Percentiles rank a stretch among this genome's conserved stretches.
These are phyloP conservation scores for Komagataella kurtzmanii DNA, from an alignment of 805 yeast species.

Conservation along the genomic window DNA sequence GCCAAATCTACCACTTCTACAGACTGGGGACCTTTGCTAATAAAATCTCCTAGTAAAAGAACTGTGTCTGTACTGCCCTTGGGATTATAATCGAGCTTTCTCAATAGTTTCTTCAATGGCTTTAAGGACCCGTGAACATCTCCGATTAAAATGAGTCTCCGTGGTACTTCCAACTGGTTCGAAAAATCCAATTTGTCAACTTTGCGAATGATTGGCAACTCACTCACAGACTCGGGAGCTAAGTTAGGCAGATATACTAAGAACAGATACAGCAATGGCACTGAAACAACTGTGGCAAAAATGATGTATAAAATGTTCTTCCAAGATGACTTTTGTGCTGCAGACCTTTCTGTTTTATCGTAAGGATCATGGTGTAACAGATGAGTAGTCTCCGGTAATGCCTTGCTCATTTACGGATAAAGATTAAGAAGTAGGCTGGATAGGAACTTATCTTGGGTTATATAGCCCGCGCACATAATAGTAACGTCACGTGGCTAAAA, in stretches of 20 bases:
- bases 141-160: conserved; percentile 60
- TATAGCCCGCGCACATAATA: not conserved
- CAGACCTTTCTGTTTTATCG: not conserved
- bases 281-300: conserved; percentile 3
- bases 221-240: conserved; percentile 11
- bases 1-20: conserved; percentile 54
- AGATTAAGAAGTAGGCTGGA: not conserved
- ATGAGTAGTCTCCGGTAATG: not conserved
- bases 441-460: not conserved
- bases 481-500: not conserved
- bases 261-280: conserved; percentile 14
- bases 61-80: conserved; percentile 34
- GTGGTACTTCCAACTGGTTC: conserved; percentile 9
- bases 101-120: conserved; percentile 39
- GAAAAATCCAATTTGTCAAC: conserved; percentile 13
- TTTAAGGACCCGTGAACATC: conserved; percentile 77
- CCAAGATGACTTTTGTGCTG: not conserved
- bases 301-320: not conserved
- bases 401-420: not conserved
- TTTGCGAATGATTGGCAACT: conserved; percentile 10
- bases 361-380: not conserved
- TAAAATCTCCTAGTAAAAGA: conserved; percentile 71
- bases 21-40: conserved; percentile 76
- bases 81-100: conserved; percentile 30
- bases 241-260: conserved; percentile 16